Percentiles rank a stretch among this genome's conserved stretches.
Conservation (phyloP, 768 basidiomycete species). For the Mycena capillaripes region DNA sequence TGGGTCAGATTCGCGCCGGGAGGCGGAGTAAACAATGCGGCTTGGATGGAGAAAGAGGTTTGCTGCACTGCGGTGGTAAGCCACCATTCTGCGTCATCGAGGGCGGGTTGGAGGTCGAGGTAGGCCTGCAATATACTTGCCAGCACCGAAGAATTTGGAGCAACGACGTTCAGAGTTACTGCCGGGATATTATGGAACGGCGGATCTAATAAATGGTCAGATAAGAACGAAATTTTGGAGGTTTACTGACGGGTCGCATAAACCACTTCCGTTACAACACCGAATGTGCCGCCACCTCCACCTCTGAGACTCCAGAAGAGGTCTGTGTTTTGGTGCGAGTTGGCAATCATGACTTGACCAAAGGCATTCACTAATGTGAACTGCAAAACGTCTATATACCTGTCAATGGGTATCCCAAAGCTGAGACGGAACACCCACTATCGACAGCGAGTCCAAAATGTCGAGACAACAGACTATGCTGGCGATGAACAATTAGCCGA, state of each 20-base stretch:
- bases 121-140: conserved; percentile 8
- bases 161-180: conserved; percentile 1
- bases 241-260: conserved; percentile 3
- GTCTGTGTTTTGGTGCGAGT: conserved; percentile 47
- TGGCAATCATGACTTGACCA: conserved; percentile 33
- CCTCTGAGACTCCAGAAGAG: conserved; percentile 58
- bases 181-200: conserved; percentile 7
- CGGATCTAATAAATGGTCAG: neutral
- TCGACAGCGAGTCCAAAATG: conserved; percentile 17
- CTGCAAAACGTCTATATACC: neutral
- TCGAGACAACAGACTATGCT: conserved; percentile 14
- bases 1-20: conserved; percentile 2
- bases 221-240: too few relatives aligned
- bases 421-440: neutral
- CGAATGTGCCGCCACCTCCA: conserved; percentile 56
- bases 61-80: conserved; percentile 21
- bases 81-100: conserved; percentile 24
- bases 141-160: conserved; percentile 8
- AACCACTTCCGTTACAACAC: conserved; percentile 50
- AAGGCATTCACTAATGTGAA: conserved; percentile 9
- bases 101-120: conserved; percentile 16
- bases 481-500: neutral
- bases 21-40: conserved; percentile 17
- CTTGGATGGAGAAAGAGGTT: conserved; percentile 19
- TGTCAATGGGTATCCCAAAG: neutral